Percentiles rank a stretch among this genome's conserved stretches.
phyloP scores from a whole-genome alignment of 2,329 filamentous ascomycete species.

The Tolypocladium paradoxum region DNA sequence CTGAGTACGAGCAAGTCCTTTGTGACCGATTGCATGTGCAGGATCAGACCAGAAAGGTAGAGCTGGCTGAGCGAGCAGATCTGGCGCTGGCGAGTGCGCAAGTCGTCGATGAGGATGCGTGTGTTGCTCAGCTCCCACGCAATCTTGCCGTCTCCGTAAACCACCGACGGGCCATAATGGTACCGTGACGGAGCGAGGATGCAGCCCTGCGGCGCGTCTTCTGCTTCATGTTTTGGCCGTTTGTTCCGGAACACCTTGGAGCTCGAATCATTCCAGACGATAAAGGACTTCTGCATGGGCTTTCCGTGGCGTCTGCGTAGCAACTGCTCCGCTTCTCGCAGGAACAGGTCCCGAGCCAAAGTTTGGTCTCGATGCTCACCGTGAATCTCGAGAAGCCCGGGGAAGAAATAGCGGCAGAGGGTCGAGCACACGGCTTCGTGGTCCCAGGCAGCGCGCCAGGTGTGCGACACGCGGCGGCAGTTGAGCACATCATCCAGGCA shows the following conservation, averaged over 20 bases:
- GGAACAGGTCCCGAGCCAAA: conserved; percentile 5
- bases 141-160: conserved; percentile 14
- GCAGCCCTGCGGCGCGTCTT: background rate
- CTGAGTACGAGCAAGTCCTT: background rate
- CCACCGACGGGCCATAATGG: background rate
- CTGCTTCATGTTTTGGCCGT: background rate
- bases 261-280: conserved; percentile 9
- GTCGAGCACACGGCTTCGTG: conserved; percentile 9
- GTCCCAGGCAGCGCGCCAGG: conserved; percentile 15
- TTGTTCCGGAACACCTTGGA: conserved; percentile 1
- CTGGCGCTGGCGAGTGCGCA: conserved; percentile 8
- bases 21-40: conserved; percentile 9
- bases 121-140: conserved; percentile 14
- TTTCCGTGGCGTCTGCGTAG: conserved; percentile 5
- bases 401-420: conserved; percentile 15
- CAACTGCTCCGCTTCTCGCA: conserved; percentile 4
- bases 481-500: conserved; percentile 12
- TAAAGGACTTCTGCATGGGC: conserved; percentile 1
- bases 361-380: background rate
- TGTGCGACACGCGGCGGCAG: conserved; percentile 14
- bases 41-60: conserved; percentile 1
- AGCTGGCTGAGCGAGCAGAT: conserved; percentile 3
- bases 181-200: too few species aligned
- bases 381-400: conserved; percentile 12
- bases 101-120: conserved; percentile 14